Base-by-base conservation (phyloP, 176 grass and related monocot species). In the Oryza punctata region DNA sequence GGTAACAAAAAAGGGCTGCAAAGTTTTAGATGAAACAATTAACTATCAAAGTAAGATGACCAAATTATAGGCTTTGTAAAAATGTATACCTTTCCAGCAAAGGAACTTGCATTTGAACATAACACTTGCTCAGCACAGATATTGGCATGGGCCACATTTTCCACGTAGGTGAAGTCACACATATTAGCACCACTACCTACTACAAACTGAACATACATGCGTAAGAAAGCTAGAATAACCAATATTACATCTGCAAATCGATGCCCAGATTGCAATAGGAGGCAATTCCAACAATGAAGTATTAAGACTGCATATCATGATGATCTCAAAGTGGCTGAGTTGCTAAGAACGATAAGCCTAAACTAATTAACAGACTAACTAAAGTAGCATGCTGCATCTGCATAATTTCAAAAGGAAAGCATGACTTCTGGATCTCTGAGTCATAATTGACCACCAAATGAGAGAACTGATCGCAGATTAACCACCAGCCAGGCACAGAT, bases 1-100 rank as follows among this genome's bases (percentile, higher is more conserved):
- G 29, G 96, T 95, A 81, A 98, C 41, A 82, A 98, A 98, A 92
- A 91, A 92, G 7, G 93, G 47, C 96, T 98, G 91, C 35, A 75
- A 73, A 81, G 67, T 37, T 86, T 52, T 73, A 78, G 35, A 33
- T 47, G 6, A 10, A 13, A 40, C 1, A 50, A 79, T 73, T 63
- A 81, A 40, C 27, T 14, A 45, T 72, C 18, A 83, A 72, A 90
- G 78, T 61, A 63, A 77, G 33, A 75, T 64, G 29, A 18, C 46
- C 19, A 19, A 54, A 78, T 73, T 38, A 32, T 28, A 86, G n/a
- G 18, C 3, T 73, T 4, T 45, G 54, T 46, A 77, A n/a, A 59
- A 73, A 33, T 25, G 29, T 92, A 94, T 92, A 94, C 93, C 93
- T 94, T 90, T 70, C 90, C 93, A 77, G 90, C 87, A 88, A 92